A percentile compares a stretch with the other conserved stretches of the same genome.
Conservation (phyloP, 257 asterid species). For the Primulina eburnea region DNA sequence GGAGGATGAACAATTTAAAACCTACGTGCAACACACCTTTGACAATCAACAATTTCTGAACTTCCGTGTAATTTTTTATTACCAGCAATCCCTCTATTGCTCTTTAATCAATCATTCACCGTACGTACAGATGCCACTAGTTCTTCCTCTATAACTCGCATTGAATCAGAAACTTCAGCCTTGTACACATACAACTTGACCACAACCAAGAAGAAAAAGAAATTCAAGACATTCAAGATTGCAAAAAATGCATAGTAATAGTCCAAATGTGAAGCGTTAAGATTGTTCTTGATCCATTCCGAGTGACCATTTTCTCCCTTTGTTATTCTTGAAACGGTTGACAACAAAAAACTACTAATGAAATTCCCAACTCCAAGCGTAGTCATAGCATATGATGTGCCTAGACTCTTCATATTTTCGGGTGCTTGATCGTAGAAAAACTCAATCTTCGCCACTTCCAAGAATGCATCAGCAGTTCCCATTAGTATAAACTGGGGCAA, state of each 20-base stretch:
- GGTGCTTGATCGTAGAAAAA: constrained; percentile 59
- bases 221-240: constrained; percentile 30
- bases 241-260: constrained; percentile 34
- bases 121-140: constrained; percentile 9
- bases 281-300: constrained; percentile 31
- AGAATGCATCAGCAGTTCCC: constrained; percentile 45
- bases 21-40: no score
- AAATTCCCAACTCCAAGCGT: constrained; percentile 38
- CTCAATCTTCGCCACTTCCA: constrained; percentile 41
- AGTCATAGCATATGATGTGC: constrained; percentile 31
- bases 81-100: background rate
- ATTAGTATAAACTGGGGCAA: constrained; percentile 44
- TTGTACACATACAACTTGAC: constrained; percentile 27
- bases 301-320: constrained; percentile 20
- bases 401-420: constrained; percentile 47
- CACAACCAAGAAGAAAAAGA: constrained; percentile 17
- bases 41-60: no score
- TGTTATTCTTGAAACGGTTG: constrained; percentile 26
- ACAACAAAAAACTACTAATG: constrained; percentile 32
- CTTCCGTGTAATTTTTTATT: background rate
- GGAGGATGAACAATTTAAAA: no score
- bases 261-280: constrained; percentile 37
- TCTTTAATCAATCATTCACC: background rate
- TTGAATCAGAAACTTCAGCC: constrained; percentile 36
- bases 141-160: constrained; percentile 35